Conservation (phyloP, 257 asterid genomes). For the Penstemon davidsonii region DNA sequence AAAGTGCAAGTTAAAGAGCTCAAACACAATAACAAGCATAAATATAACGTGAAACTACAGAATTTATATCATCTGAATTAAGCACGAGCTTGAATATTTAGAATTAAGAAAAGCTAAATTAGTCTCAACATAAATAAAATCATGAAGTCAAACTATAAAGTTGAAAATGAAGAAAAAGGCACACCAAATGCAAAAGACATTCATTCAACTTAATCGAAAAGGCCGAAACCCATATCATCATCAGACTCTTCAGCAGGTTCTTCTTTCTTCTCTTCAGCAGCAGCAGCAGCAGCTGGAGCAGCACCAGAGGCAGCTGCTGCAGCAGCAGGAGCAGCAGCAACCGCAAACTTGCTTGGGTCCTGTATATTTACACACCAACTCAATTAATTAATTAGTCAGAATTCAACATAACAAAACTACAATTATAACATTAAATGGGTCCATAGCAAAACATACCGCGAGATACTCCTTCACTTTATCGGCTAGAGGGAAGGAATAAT, state of each 20-base stretch:
- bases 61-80: no score
- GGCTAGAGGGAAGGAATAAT: slow-evolving; percentile 84
- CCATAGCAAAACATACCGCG: slow-evolving; percentile 37
- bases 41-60: no score
- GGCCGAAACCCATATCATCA: slow-evolving; percentile 80
- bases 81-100: no score
- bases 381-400: no score
- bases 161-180: not conserved
- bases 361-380: not conserved
- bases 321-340: slow-evolving; percentile 48
- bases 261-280: slow-evolving; percentile 66
- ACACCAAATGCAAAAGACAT: not conserved
- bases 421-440: not conserved
- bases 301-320: slow-evolving; percentile 44
- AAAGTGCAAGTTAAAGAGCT: no score
- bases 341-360: slow-evolving; percentile 90
- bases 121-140: no score
- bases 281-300: slow-evolving; percentile 51
- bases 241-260: slow-evolving; percentile 79
- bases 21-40: no score
- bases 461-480: slow-evolving; percentile 90
- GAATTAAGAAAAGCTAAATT: no score
- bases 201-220: slow-evolving; percentile 58
- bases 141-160: not conserved
- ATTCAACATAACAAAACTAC: no score